Evolutionary conservation across 345 rosid species (phyloP), one percentile per base, ranked within the genome.

Genomic region (Salix udensis): DNA sequence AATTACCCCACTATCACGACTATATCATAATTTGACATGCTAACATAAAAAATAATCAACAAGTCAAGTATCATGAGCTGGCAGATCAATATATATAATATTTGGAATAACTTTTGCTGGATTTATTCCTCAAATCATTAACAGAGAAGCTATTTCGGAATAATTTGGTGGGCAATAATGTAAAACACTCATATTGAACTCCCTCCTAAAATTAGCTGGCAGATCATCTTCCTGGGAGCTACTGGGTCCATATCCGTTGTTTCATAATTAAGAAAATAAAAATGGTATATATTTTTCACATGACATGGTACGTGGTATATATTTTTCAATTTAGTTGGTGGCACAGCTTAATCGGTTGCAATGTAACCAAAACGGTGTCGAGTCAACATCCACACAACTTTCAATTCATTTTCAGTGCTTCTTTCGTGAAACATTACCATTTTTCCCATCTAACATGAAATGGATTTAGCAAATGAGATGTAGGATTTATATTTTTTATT

Each of bases 151-250:
- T 12, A 65, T 18, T 50, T 65, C 36, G 4, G 66, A 67, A 75
- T 30, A 36, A 34, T 26, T 34, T 21, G 0, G 23, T n/a, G 67
- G 67, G 37, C 52, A 52, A 67, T 67, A 75, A 50, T 34, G 52
- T n/a, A 66, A 26, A 28, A 24, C 6, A 36, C 24, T 61, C 7
- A 58, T 24, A 39, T 14, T n/a, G 8, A 26, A 5, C 2, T 2
- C 30, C 23, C 7, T 30, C 42, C 52, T 26, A 4, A 30, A 30
- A n/a, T 53, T 65, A 71, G 75, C 42, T 65, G 76, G 66, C 72
- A 67, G 55, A 72, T 72, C 81, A 50, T 28, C 37, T 78, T 78
- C 76, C 37, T 18, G 61, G 19, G 42, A 71, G 70, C 36, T 46
- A 19, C 1, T 15, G 13, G 21, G 75, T 77, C 75, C 19, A 65